These are phyloP conservation scores for Thelephora aurantiotincta DNA, from an alignment of 768 basidiomycete species.

Conservation along the genomic window DNA sequence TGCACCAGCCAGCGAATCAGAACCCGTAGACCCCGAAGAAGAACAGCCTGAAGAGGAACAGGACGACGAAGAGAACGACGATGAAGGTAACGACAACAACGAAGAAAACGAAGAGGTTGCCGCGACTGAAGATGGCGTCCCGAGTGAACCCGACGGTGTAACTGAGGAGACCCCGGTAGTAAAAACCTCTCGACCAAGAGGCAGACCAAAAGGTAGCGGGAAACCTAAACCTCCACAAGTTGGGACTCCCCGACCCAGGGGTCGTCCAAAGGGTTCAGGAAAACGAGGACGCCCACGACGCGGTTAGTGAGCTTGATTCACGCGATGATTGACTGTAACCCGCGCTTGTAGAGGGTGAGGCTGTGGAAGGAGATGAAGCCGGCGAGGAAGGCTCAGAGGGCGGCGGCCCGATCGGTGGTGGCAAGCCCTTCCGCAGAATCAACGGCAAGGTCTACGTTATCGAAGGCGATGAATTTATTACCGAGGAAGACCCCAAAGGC, in stretches of 20 bases:
- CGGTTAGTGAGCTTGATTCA: constrained; percentile 25
- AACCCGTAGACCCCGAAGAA: constrained; percentile 1
- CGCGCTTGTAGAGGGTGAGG: constrained; percentile 5
- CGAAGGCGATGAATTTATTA: constrained; percentile 81
- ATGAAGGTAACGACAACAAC: constrained; percentile 4
- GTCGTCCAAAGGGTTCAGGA: constrained; percentile 16
- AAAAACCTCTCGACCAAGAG: constrained; percentile 8
- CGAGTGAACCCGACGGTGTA: constrained; percentile 5
- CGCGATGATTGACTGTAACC: constrained; percentile 17
- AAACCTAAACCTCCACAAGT: constrained; percentile 11
- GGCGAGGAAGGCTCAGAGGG: constrained; percentile 23
- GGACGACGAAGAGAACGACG: constrained; percentile 2
- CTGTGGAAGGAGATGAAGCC: constrained; percentile 9
- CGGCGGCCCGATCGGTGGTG: constrained; percentile 22
- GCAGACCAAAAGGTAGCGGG: constrained; percentile 15
- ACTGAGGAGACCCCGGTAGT: constrained; percentile 10
- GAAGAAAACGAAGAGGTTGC: constrained; percentile 3
- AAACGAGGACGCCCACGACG: constrained; percentile 15
- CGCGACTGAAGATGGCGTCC: constrained; percentile 1
- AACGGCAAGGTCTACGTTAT: constrained; percentile 65
- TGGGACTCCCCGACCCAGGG: constrained; percentile 13
- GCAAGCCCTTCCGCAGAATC: constrained; percentile 61
- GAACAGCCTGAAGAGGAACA: constrained; percentile 1
- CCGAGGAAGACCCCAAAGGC: constrained; percentile 73
- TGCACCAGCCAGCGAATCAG: constrained; percentile 1